Conservation (phyloP, 768 basidiomycete species). For the Agrocybe chaxingu region DNA sequence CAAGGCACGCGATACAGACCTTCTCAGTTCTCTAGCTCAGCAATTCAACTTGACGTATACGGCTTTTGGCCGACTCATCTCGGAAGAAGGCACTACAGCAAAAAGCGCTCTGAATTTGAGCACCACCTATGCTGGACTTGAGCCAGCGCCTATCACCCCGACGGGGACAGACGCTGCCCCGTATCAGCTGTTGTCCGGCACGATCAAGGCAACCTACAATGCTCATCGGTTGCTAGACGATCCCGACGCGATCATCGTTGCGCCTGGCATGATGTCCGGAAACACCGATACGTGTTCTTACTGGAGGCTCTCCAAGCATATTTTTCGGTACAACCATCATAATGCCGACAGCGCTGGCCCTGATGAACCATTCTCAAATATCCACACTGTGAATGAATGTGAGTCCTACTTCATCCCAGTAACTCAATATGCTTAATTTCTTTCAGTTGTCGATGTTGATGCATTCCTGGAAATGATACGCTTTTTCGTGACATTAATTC, state of each 20-base stretch:
- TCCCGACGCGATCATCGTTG: slow-evolving; percentile 37
- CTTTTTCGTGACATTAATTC: slow-evolving; percentile 62
- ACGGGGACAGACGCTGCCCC: slow-evolving; percentile 39
- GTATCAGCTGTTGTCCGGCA: slow-evolving; percentile 57
- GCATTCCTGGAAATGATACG: slow-evolving; percentile 60
- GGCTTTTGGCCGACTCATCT: slow-evolving; percentile 49
- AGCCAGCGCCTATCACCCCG: slow-evolving; percentile 68
- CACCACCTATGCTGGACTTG: slow-evolving; percentile 49
- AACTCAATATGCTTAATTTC: slow-evolving; percentile 1
- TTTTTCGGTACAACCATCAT: slow-evolving; percentile 67
- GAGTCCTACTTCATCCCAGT: slow-evolving; percentile 15
- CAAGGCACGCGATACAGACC: slow-evolving; percentile 37
- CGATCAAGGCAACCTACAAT: slow-evolving; percentile 60
- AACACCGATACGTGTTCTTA: slow-evolving; percentile 58
- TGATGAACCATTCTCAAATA: slow-evolving; percentile 20
- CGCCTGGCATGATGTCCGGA: slow-evolving; percentile 57
- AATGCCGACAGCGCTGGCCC: slow-evolving; percentile 31
- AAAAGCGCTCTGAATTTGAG: slow-evolving; percentile 48
- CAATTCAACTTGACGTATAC: slow-evolving; percentile 56
- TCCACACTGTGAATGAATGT: slow-evolving; percentile 80
- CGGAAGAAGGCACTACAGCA: slow-evolving; percentile 27
- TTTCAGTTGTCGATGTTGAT: slow-evolving; percentile 44
- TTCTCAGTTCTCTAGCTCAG: slow-evolving; percentile 45
- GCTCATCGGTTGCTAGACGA: slow-evolving; percentile 37
- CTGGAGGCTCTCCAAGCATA: slow-evolving; percentile 55